Conservation (phyloP, 169 alveolate genomes). For the Plasmodium yoelii region DNA sequence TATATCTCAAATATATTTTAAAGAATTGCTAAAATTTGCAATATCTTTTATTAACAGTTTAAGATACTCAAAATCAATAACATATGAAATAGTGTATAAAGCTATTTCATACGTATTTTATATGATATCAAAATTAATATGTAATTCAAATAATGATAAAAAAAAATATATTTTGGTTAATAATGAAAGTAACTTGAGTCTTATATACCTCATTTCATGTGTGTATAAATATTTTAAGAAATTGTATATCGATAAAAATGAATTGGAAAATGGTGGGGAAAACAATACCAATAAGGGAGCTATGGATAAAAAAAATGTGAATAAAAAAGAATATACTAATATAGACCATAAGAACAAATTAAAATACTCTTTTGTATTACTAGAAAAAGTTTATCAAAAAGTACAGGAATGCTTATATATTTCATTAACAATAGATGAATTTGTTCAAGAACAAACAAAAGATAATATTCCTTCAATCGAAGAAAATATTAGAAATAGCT, state of each 20-base stretch:
- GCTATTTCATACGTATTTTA: conserved; percentile 61
- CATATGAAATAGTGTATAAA: conserved; percentile 46
- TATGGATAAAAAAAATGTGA: not conserved
- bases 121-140: conserved; percentile 60
- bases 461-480: not conserved
- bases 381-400: conserved; percentile 70
- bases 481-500: too few relatives aligned
- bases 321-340: not conserved
- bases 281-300: too few relatives aligned
- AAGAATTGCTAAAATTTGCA: conserved; percentile 50
- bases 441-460: conserved; percentile 26
- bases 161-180: conserved; percentile 26
- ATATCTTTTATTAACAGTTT: conserved; percentile 21
- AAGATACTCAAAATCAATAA: conserved; percentile 21
- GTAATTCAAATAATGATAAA: conserved; percentile 29
- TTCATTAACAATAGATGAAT: conserved; percentile 52
- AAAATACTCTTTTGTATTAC: conserved; percentile 35
- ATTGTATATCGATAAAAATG: conserved; percentile 31
- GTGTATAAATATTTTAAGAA: conserved; percentile 59
- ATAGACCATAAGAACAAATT: not conserved
- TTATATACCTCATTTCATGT: conserved; percentile 37
- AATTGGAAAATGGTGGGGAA: too few relatives aligned
- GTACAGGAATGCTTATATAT: conserved; percentile 71
- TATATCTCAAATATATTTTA: conserved; percentile 51
- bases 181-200: conserved; percentile 31